A percentile compares a stretch with the other conserved stretches of the same genome.
Conservation (phyloP, 768 basidiomycete species). For the Mycena kentingensis region DNA sequence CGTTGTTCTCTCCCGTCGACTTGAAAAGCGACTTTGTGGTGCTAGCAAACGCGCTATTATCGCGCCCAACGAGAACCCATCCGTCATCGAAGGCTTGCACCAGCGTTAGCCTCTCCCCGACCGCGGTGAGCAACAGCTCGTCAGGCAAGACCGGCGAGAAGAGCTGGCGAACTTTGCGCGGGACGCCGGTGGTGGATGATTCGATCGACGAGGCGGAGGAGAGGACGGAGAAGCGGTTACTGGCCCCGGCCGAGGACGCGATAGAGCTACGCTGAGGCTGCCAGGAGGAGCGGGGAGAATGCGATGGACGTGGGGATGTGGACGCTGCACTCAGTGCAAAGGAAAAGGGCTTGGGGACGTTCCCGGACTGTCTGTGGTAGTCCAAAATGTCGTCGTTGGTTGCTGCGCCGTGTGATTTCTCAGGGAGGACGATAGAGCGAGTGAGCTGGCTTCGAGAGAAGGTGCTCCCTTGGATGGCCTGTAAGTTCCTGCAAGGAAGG, state of each 20-base stretch:
- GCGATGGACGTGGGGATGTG: slow-evolving; percentile 22
- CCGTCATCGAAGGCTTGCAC: slow-evolving; percentile 76
- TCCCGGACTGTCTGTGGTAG: slow-evolving; percentile 45
- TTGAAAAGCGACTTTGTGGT: slow-evolving; percentile 45
- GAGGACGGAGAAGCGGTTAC: slow-evolving; percentile 43
- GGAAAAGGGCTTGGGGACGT: slow-evolving; percentile 44
- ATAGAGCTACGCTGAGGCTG: slow-evolving; percentile 36
- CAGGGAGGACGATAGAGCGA: slow-evolving; percentile 54
- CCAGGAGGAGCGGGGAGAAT: slow-evolving; percentile 28
- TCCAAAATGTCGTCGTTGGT: slow-evolving; percentile 45
- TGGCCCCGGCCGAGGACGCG: slow-evolving; percentile 32
- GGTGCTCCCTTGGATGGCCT: slow-evolving; percentile 12
- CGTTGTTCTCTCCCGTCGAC: slow-evolving; percentile 37
- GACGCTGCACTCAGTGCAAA: slow-evolving; percentile 38
- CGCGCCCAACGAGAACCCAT: slow-evolving; percentile 74
- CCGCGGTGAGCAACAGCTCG: slow-evolving; percentile 56
- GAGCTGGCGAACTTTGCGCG: slow-evolving; percentile 61
- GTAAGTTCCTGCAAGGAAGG: slow-evolving; percentile 3
- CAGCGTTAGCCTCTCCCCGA: slow-evolving; percentile 63
- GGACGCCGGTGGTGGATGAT: slow-evolving; percentile 34
- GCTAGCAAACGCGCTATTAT: slow-evolving; percentile 35
- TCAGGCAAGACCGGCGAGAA: slow-evolving; percentile 75
- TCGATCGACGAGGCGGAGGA: slow-evolving; percentile 41
- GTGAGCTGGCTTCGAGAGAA: slow-evolving; percentile 49
- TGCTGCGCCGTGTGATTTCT: slow-evolving; percentile 36